These are phyloP conservation scores for Leavenworthia alabamica DNA, from an alignment of 345 rosid species.

Conservation along the genomic window DNA sequence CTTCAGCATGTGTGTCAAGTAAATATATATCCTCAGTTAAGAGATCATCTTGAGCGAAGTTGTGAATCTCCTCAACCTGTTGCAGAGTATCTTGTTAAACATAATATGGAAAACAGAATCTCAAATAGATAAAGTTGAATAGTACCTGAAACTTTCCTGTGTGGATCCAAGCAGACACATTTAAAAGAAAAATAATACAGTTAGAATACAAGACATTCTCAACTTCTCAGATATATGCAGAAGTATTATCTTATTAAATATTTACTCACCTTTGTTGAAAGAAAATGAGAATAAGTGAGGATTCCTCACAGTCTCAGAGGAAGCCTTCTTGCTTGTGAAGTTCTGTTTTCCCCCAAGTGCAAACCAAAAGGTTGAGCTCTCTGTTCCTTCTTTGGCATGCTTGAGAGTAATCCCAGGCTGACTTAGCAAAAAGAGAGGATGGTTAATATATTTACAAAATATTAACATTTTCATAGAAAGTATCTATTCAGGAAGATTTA, in stretches of 20 bases:
- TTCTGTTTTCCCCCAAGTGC: constrained; percentile 96
- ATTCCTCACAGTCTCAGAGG: constrained; percentile 66
- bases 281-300: constrained; percentile 79
- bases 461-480: no score
- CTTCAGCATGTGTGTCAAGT: constrained; percentile 92
- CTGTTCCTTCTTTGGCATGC: constrained; percentile 98
- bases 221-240: constrained; percentile 2
- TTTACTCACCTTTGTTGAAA: constrained; percentile 60
- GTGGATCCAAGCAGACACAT: constrained; percentile 17
- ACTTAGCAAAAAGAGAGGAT: constrained; percentile 18
- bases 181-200: constrained; percentile 1
- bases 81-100: constrained; percentile 4
- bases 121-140: neutral
- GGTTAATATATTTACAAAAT: neutral
- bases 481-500: neutral
- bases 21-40: constrained; percentile 85
- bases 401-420: constrained; percentile 86
- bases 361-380: constrained; percentile 93
- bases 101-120: constrained; percentile 5
- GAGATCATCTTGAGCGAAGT: constrained; percentile 87
- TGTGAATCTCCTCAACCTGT: constrained; percentile 89
- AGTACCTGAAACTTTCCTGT: constrained; percentile 90
- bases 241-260: neutral
- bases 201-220: constrained; percentile 7
- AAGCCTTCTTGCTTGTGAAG: constrained; percentile 60